A percentile compares a stretch with the other conserved stretches of the same genome.
These are phyloP conservation scores for Aspergillus terreus DNA, from an alignment of 2,329 filamentous ascomycete genomes.

Conservation along the genomic window DNA sequence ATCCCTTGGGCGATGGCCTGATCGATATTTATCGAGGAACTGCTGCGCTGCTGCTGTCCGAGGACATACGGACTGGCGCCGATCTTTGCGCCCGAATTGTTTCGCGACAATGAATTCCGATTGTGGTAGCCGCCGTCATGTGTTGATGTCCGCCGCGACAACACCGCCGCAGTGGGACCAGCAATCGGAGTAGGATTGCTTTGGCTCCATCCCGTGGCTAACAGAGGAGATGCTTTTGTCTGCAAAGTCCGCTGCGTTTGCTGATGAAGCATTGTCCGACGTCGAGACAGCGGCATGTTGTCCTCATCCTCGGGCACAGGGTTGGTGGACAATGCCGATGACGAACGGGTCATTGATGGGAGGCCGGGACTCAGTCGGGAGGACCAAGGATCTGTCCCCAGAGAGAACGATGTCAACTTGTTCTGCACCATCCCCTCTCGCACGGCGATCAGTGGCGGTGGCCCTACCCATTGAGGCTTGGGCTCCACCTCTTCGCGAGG, in stretches of 20 bases:
- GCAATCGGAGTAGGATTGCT: constrained; percentile 6
- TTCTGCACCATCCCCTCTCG: constrained; percentile 50
- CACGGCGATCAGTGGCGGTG: constrained; percentile 51
- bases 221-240: constrained; percentile 37
- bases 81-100: constrained; percentile 26
- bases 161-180: constrained; percentile 13
- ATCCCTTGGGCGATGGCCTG: constrained; percentile 69
- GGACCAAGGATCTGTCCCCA: constrained; percentile 29
- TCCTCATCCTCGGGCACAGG: constrained; percentile 49
- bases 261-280: constrained; percentile 59
- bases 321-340: constrained; percentile 14
- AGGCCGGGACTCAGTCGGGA: constrained; percentile 25
- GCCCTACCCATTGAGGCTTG: constrained; percentile 23
- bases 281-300: constrained; percentile 68
- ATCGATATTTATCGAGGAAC: constrained; percentile 57
- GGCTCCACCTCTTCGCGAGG: constrained; percentile 14
- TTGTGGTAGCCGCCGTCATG: constrained; percentile 55
- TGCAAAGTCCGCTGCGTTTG: constrained; percentile 27
- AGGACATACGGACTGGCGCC: constrained; percentile 42
- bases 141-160: constrained; percentile 62
- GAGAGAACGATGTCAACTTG: constrained; percentile 34
- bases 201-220: constrained; percentile 6
- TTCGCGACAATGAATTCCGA: constrained; percentile 25
- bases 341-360: constrained; percentile 17
- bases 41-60: constrained; percentile 56